These are phyloP conservation scores for Chamaenerion angustifolium DNA, from an alignment of 345 rosid species.

Conservation along the genomic window DNA sequence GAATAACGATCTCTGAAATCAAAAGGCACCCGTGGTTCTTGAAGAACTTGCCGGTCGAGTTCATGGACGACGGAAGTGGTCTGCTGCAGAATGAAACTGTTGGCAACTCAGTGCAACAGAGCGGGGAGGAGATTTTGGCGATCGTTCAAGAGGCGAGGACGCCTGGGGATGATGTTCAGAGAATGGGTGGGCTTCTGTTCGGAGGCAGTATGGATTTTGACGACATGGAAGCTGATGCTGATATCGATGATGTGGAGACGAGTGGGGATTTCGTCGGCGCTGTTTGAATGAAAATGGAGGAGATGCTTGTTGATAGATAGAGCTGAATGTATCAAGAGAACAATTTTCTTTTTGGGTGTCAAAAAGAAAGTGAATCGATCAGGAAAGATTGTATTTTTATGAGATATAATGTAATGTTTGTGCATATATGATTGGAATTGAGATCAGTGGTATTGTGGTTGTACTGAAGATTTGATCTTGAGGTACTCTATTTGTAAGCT, in stretches of 20 bases:
- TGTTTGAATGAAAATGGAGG: too few relatives aligned
- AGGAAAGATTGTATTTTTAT: too few relatives aligned
- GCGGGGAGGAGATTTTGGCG: conserved; percentile 46
- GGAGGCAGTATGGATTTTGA: conserved; percentile 67
- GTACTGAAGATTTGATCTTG: too few relatives aligned
- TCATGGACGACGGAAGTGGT: conserved; percentile 28
- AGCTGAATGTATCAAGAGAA: too few relatives aligned
- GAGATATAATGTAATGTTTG: too few relatives aligned
- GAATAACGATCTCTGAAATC: conserved; percentile 59
- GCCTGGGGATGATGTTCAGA: conserved; percentile 21
- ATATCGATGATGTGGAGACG: conserved; percentile 39
- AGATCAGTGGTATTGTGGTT: too few relatives aligned
- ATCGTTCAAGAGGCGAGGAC: conserved; percentile 69
- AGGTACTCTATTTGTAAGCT: too few relatives aligned
- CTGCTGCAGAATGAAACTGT: conserved; percentile 11
- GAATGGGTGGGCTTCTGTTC: conserved; percentile 22
- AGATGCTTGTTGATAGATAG: too few relatives aligned
- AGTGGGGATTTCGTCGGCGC: conserved; percentile 84
- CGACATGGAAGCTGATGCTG: conserved; percentile 52
- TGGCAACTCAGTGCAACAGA: conserved; percentile 46
- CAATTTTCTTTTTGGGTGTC: too few relatives aligned
- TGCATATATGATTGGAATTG: too few relatives aligned
- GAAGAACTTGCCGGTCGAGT: conserved; percentile 34
- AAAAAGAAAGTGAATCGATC: too few relatives aligned
- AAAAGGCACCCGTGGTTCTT: conserved; percentile 54